Evolutionary conservation across 192 early-diverging fungal genomes (phyloP).

Genomic region (Entomortierella parvispora): DNA sequence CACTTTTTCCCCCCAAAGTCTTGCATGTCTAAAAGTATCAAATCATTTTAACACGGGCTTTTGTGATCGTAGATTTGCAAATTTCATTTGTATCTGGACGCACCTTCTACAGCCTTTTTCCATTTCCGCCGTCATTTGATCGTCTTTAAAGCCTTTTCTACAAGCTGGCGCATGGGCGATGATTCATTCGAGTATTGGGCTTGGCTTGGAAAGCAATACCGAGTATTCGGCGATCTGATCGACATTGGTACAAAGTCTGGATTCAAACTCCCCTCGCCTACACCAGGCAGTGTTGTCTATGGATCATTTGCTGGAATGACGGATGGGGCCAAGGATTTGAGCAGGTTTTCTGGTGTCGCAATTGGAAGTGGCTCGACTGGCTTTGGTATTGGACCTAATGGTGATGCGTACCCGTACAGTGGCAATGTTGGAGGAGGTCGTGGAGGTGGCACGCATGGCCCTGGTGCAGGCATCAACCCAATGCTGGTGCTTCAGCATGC

Average conservation of each 20-base stretch:
- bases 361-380: conserved; percentile 43
- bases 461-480: conserved; percentile 61
- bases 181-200: conserved; percentile 90
- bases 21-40: neutral
- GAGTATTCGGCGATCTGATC: conserved; percentile 81
- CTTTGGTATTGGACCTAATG: conserved; percentile 42
- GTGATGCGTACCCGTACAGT: conserved; percentile 24
- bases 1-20: neutral
- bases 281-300: conserved; percentile 55
- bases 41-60: neutral
- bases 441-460: conserved; percentile 43
- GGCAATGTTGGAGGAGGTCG: conserved; percentile 45
- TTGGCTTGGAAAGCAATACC: conserved; percentile 85
- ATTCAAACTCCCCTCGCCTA: conserved; percentile 73
- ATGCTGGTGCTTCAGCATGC: conserved; percentile 82
- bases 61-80: conserved; percentile 77
- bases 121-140: conserved; percentile 77
- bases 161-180: conserved; percentile 71
- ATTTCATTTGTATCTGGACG: conserved; percentile 75
- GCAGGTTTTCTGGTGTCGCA: conserved; percentile 43
- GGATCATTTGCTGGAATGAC: conserved; percentile 46
- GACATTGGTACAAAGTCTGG: conserved; percentile 76
- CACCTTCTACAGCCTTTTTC: conserved; percentile 72
- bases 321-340: conserved; percentile 38
- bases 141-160: conserved; percentile 66